Conservation (phyloP, 2,329 filamentous ascomycete species). For the Trichophaea hybrida region DNA sequence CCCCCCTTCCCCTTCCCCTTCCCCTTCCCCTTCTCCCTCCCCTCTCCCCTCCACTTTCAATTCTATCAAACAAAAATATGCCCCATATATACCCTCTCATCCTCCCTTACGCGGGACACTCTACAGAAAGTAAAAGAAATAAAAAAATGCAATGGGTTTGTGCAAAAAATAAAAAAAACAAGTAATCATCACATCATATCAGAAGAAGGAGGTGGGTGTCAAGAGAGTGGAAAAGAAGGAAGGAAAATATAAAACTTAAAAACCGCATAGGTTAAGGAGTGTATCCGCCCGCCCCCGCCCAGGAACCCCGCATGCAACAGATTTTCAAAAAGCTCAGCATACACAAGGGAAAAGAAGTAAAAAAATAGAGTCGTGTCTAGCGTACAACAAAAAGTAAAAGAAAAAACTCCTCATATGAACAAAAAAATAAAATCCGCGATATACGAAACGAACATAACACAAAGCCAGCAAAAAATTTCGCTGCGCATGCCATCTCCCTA, state of each 20-base stretch:
- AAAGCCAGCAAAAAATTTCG: background rate
- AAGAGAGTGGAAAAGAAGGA: conserved; percentile 24
- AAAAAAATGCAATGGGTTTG: too few relatives aligned
- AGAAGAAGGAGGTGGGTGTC: conserved; percentile 22
- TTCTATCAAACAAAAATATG: too few relatives aligned
- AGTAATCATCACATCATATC: conserved; percentile 17
- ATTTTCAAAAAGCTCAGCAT: background rate
- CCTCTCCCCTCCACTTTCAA: too few relatives aligned
- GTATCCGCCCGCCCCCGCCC: background rate
- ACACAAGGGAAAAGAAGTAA: background rate
- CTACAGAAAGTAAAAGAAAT: too few relatives aligned
- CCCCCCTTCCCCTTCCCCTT: too few relatives aligned
- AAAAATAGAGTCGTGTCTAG: background rate
- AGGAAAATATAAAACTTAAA: conserved; percentile 21
- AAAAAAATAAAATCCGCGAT: background rate
- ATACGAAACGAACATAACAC: background rate
- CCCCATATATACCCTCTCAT: too few relatives aligned
- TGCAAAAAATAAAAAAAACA: background rate
- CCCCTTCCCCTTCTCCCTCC: too few relatives aligned
- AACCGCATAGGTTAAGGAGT: background rate
- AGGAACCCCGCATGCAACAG: background rate
- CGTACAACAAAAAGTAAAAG: conserved; percentile 1
- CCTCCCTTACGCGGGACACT: too few relatives aligned
- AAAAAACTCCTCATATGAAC: conserved; percentile 6
- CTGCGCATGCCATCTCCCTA: background rate